Evolutionary conservation across 768 basidiomycete species (phyloP).

Genomic region (Cystofilobasidium ferigula): DNA sequence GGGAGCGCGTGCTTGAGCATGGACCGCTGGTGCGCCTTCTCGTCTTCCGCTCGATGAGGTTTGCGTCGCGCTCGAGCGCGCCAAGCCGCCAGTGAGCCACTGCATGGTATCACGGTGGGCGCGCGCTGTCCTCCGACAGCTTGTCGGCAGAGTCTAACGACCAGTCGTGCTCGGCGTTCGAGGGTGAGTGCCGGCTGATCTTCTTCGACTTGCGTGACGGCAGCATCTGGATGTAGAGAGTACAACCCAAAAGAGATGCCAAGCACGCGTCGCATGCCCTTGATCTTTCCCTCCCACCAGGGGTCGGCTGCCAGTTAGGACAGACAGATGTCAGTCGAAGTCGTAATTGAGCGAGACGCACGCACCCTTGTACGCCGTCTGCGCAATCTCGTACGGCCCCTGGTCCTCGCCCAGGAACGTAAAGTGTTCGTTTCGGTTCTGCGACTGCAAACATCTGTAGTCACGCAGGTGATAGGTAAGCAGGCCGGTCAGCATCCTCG

Average conservation of each 20-base stretch:
- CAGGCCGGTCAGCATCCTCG: not conserved
- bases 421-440: conserved; percentile 11
- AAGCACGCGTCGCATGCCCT: not conserved
- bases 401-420: conserved; percentile 8
- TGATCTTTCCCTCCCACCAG: not conserved
- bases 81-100: too few relatives aligned
- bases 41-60: too few relatives aligned
- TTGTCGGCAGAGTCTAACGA: too few relatives aligned
- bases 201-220: not conserved
- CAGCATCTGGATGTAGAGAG: not conserved
- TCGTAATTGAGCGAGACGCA: not conserved
- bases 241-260: not conserved
- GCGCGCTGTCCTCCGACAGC: too few relatives aligned
- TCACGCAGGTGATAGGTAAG: not conserved
- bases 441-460: too few relatives aligned
- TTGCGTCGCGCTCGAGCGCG: too few relatives aligned
- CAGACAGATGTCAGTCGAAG: not conserved
- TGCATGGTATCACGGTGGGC: too few relatives aligned
- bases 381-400: not conserved
- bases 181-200: too few relatives aligned
- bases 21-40: too few relatives aligned
- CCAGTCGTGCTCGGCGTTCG: too few relatives aligned
- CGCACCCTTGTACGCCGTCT: not conserved
- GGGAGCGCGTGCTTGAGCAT: too few relatives aligned
- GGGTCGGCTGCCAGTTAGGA: not conserved